Conservation (phyloP, 1,284 basidiomycete genomes). For the Phenoliferia sp. region DNA sequence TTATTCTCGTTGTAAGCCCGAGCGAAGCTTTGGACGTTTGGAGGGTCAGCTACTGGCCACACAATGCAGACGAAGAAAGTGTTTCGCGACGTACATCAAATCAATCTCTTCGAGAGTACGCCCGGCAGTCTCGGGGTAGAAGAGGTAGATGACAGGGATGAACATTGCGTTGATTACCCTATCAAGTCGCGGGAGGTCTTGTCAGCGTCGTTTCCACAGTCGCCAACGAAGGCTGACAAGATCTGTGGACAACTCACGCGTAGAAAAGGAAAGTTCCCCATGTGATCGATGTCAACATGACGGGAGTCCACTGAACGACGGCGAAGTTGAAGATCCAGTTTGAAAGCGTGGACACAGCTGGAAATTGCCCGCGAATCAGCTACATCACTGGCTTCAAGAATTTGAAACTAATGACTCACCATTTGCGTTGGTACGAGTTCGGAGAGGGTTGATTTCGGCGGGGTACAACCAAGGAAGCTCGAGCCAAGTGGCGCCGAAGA, state of each 20-base stretch:
- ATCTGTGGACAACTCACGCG: slow-evolving; percentile 8
- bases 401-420: slow-evolving; percentile 52
- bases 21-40: slow-evolving; percentile 35
- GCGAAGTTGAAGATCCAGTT: slow-evolving; percentile 20
- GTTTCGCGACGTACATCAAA: slow-evolving; percentile 28
- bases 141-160: slow-evolving; percentile 28
- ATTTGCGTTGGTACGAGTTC: slow-evolving; percentile 52
- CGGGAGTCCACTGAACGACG: slow-evolving; percentile 31
- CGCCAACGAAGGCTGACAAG: background rate
- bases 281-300: slow-evolving; percentile 24
- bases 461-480: slow-evolving; percentile 32
- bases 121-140: slow-evolving; percentile 21
- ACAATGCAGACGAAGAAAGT: background rate
- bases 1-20: slow-evolving; percentile 29
- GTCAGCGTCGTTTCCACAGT: background rate
- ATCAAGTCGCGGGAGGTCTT: too few species aligned
- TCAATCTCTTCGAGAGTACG: slow-evolving; percentile 28
- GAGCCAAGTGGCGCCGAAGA: slow-evolving; percentile 48
- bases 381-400: slow-evolving; percentile 13
- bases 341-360: background rate
- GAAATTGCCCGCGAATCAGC: background rate
- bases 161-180: slow-evolving; percentile 24
- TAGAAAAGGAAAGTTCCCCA: slow-evolving; percentile 32
- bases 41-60: background rate
- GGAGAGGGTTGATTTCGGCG: slow-evolving; percentile 52